Evolutionary conservation across 495 filamentous ascomycete species (phyloP), one percentile per base, ranked within the genome.

Genomic region (Penicillium psychrofluorescens): DNA sequence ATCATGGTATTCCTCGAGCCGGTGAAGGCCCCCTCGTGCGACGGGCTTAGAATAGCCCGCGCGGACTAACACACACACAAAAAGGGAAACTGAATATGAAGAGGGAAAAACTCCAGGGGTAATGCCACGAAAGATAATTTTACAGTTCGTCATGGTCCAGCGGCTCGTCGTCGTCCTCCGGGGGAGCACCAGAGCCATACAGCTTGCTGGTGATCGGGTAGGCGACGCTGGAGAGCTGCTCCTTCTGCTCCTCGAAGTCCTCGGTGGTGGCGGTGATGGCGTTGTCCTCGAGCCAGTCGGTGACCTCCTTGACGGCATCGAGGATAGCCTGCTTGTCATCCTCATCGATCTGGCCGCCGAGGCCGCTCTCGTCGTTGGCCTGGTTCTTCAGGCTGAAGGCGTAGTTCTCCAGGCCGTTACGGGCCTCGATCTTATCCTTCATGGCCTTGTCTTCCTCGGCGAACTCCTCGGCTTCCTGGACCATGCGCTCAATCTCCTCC

Each of bases 161-260:
- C 37, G 84, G 78, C 73, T 95, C 88, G 48, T 94, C 89, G 41
- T 79, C 76, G 33, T 81, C 86, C 40, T 74, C 78, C 30, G 79
- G 78, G 50, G 74, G 57, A 55, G 57, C 45, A 39, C 50, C 80
- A 55, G 79, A 79, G 61, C 81, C 75, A 72, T 98, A 95, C 41
- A 95, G 73, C 80, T 99, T 99, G 76, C 85, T 91, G 58, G 92
- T 99, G 72, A 99, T 99, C 30, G 92, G 92, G 74, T 97, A 96
- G 15, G 92, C 92, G 44, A 96, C 86, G 68, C 84, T 83, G 56
- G 85, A 91, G 51, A 99, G 81, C 77, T 95, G 95, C 84, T 99
- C 91, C 79, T 91, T 95, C 75, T 97, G 90, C 80, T 99, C 92
- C 66, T 95, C 88, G 56, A 96, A 96, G 74, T 97, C 92, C 76